Conservation (phyloP, 2,329 filamentous ascomycete genomes). For the Fusarium devonianum region DNA sequence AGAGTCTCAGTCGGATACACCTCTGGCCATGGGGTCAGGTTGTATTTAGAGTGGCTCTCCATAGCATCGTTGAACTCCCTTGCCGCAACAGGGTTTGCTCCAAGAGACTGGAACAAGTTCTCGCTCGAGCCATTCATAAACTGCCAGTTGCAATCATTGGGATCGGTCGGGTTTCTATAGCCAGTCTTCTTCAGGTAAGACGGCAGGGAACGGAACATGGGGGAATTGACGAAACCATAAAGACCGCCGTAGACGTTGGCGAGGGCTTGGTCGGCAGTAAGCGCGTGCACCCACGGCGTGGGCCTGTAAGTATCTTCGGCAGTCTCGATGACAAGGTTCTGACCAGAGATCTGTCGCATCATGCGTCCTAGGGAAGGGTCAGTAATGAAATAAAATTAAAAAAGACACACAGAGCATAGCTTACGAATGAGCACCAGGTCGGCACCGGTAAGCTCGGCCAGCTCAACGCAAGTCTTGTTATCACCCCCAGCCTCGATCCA, state of each 20-base stretch:
- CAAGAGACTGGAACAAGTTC: constrained; percentile 46
- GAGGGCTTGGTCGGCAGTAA: constrained; percentile 42
- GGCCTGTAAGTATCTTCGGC: constrained; percentile 45
- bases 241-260: constrained; percentile 45
- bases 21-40: constrained; percentile 48
- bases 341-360: constrained; percentile 47
- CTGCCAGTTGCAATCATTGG: constrained; percentile 46
- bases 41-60: constrained; percentile 49
- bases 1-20: constrained; percentile 46
- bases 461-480: constrained; percentile 42
- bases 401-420: neutral
- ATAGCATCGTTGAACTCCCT: constrained; percentile 47
- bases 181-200: constrained; percentile 44
- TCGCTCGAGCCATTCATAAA: constrained; percentile 38
- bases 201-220: constrained; percentile 45
- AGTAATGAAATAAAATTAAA: neutral
- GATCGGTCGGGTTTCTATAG: constrained; percentile 47
- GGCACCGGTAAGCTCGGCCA: constrained; percentile 45
- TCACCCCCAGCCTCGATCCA: constrained; percentile 44
- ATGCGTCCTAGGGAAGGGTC: constrained; percentile 39
- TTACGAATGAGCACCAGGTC: constrained; percentile 46
- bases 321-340: constrained; percentile 46
- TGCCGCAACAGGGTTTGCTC: constrained; percentile 39
- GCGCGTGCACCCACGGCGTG: constrained; percentile 44
- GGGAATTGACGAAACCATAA: constrained; percentile 44